Base-by-base conservation (phyloP, 2,329 filamentous ascomycete species). In the Cercospora sp. region DNA sequence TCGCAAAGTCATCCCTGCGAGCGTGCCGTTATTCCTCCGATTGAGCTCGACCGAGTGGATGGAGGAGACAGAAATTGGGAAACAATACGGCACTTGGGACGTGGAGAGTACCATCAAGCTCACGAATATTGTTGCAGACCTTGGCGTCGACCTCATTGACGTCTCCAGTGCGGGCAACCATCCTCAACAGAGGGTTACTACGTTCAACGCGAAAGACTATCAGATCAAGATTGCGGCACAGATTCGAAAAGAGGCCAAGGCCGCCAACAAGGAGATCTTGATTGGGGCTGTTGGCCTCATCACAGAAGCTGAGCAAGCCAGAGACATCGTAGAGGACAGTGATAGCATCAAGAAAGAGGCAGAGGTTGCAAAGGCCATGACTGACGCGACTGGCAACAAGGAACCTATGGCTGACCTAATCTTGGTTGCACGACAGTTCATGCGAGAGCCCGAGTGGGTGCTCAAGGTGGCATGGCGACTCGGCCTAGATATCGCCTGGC, bases 141-240 rank as follows among this genome's bases (percentile, higher is more conserved):
- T 86, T 10, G 94, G 93, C 31, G 85, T 97, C 53, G 94, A 97
- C 78, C 82, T 97, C n/a, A 84, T 97, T 18, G 94, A 97, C 78
- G 88, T 96, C 64, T 92, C 89, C 73, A 90, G 89, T 1, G 92
- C 89, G 36, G 94, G 91, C 42, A 91, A 91, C 76, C 86, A 88
- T 76, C 79, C 83, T 40, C 81, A 87, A 75, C 78, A 79, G 64
- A 59, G 76, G 8, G 81, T 86, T 73, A 75, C 82, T 55, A 74
- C 77, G 51, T 79, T 80, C 71, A 67, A 72, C 12, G 65, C 73
- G 3, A 79, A 78, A n/a, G 82, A 84, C 65, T 86, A 86, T 69
- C 84, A 86, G 70, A 82, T 79, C 7, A 80, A 81, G 53, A 82
- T 86, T 42, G 84, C 84, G 0, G 78, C 79, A 0, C 78, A 80